Evolutionary conservation across 208 protist genomes (phyloP).

Genomic region (Tetramitus jugosus): DNA sequence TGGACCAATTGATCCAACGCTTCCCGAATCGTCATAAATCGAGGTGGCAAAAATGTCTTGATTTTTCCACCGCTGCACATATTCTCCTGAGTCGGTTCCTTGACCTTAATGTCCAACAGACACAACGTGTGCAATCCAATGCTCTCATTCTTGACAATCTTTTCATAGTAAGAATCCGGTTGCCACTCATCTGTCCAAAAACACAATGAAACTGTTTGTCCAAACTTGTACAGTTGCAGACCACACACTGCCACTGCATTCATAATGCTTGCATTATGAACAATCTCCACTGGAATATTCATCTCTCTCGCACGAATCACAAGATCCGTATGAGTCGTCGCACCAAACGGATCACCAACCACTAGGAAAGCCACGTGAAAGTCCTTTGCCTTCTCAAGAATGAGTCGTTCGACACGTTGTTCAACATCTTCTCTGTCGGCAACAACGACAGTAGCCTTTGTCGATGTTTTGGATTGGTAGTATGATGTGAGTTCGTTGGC

Average conservation of each 20-base stretch:
- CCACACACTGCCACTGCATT: conserved; percentile 96
- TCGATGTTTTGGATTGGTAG: conserved; percentile 31
- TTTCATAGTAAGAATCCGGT: conserved; percentile 93
- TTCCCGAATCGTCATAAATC: conserved; percentile 96
- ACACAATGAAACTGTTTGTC: conserved; percentile 87
- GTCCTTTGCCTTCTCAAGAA: conserved; percentile 66
- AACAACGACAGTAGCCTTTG: conserved; percentile 64
- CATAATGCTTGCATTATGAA: conserved; percentile 99
- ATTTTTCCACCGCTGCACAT: conserved; percentile 80
- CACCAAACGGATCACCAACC: conserved; percentile 96
- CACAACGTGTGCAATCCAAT: conserved; percentile 93
- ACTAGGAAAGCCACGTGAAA: conserved; percentile 92
- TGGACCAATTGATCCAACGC: conserved; percentile 87
- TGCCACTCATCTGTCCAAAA: conserved; percentile 95
- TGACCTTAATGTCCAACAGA: conserved; percentile 99
- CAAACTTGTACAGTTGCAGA: conserved; percentile 97
- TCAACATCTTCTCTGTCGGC: conserved; percentile 93
- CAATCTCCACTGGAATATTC: conserved; percentile 64
- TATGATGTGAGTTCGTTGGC: background rate
- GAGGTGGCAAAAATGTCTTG: conserved; percentile 84
- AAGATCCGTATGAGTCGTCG: conserved; percentile 98
- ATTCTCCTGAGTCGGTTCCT: conserved; percentile 92
- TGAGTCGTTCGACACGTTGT: conserved; percentile 49
- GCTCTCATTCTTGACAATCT: conserved; percentile 74
- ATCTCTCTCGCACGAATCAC: conserved; percentile 79